Conservation (phyloP, 495 filamentous ascomycete genomes). For the Niebla homalea region DNA sequence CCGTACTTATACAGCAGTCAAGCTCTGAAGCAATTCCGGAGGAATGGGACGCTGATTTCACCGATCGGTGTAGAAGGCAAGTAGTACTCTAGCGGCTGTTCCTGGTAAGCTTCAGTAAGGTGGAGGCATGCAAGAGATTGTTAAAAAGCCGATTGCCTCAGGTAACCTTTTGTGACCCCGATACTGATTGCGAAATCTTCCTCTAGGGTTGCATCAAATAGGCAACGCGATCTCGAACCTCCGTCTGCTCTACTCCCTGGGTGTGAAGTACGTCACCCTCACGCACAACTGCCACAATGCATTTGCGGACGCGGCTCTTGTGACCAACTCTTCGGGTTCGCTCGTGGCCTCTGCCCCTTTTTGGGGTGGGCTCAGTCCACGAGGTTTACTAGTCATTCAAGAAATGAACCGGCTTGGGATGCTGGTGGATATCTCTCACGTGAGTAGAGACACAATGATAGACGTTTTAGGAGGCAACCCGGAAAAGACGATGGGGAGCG, state of each 20-base stretch:
- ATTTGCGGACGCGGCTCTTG: constrained; percentile 74
- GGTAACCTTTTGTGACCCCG: no score
- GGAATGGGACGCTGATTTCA: constrained; percentile 44
- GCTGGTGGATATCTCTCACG: constrained; percentile 40
- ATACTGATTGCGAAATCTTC: no score
- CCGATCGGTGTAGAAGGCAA: constrained; percentile 73
- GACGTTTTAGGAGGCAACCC: constrained; percentile 37
- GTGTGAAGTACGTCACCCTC: constrained; percentile 83
- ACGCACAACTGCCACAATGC: constrained; percentile 90
- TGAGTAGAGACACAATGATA: constrained; percentile 41
- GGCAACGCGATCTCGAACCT: constrained; percentile 72
- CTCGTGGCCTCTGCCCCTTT: constrained; percentile 24
- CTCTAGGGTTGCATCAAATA: constrained; percentile 62
- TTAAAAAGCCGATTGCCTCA: no score
- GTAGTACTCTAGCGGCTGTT: no score
- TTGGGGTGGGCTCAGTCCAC: constrained; percentile 54
- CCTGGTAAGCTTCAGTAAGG: no score
- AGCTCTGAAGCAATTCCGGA: constrained; percentile 45
- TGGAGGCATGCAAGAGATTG: no score
- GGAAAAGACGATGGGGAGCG: constrained; percentile 30
- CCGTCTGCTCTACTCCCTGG: constrained; percentile 58
- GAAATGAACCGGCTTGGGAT: constrained; percentile 45
- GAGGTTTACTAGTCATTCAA: constrained; percentile 45
- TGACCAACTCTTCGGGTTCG: constrained; percentile 19
- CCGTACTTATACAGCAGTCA: constrained; percentile 39